phyloP scores from a whole-genome alignment of 2,329 filamentous ascomycete genomes.

The Colletotrichum lupini region DNA sequence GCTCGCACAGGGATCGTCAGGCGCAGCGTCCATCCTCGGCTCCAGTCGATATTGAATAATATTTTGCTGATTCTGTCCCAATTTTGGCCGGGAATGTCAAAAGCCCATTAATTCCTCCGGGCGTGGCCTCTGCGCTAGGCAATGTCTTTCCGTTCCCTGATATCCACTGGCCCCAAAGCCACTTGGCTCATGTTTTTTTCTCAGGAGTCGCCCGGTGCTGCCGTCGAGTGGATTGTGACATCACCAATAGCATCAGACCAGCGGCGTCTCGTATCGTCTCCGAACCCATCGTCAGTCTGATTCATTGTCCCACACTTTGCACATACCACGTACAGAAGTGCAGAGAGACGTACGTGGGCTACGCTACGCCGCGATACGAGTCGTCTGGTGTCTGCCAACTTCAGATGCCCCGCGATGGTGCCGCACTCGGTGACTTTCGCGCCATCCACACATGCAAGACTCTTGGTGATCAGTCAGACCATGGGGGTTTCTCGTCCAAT shows the following conservation, averaged over 20 bases:
- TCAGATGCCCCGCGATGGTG: slow-evolving; percentile 3
- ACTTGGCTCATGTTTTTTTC: background rate
- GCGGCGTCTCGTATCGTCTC: slow-evolving; percentile 19
- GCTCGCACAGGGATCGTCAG: slow-evolving; percentile 13
- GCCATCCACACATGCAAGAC: background rate
- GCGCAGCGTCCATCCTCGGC: slow-evolving; percentile 12
- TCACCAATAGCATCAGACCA: slow-evolving; percentile 17
- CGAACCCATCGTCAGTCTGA: slow-evolving; percentile 23
- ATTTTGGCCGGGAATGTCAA: slow-evolving; percentile 15
- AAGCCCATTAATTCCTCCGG: slow-evolving; percentile 1
- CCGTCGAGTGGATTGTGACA: slow-evolving; percentile 30
- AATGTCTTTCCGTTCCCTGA: slow-evolving; percentile 26
- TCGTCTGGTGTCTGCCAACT: slow-evolving; percentile 13
- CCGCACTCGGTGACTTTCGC: background rate
- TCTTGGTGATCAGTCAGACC: slow-evolving; percentile 27
- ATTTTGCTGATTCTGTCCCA: background rate
- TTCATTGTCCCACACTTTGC: slow-evolving; percentile 23
- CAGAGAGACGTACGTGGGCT: background rate
- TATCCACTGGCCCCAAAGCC: slow-evolving; percentile 19
- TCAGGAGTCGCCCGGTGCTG: slow-evolving; percentile 5
- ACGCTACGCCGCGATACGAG: slow-evolving; percentile 20
- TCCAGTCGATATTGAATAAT: slow-evolving; percentile 14
- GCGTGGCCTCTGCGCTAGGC: slow-evolving; percentile 13
- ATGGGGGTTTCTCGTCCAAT: slow-evolving; percentile 15
- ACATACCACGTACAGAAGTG: background rate